Evolutionary conservation across 345 rosid species (phyloP).

Genomic region (thale cress (Arabidopsis thaliana)): TAIR10.1 NC_003070.9:29090001-29090500

Average conservation of each 20-base stretch:
- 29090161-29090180: constrained; percentile 59
- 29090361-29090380: constrained; percentile 12
- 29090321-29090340: constrained; percentile 38
- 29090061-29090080: constrained; percentile 88
- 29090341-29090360: constrained; percentile 53
- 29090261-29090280: constrained; percentile 61
- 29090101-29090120: constrained; percentile 55
- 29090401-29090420: constrained; percentile 2
- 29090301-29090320: constrained; percentile 56
- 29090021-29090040: not conserved
- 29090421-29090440: not conserved
- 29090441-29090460: constrained; percentile 52
- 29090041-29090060: constrained; percentile 49
- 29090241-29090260: constrained; percentile 43
- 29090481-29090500: constrained; percentile 67
- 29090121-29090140: constrained; percentile 47
- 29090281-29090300: constrained; percentile 79
- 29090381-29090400: not conserved
- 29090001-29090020: constrained; percentile 26
- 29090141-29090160: constrained; percentile 50
- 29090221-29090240: constrained; percentile 12
- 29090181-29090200: constrained; percentile 8
- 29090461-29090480: constrained; percentile 90
- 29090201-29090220: not conserved
- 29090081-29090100: constrained; percentile 71